These are phyloP conservation scores for Fusarium lyarnte DNA, from an alignment of 2,329 filamentous ascomycete species.

Conservation along the genomic window DNA sequence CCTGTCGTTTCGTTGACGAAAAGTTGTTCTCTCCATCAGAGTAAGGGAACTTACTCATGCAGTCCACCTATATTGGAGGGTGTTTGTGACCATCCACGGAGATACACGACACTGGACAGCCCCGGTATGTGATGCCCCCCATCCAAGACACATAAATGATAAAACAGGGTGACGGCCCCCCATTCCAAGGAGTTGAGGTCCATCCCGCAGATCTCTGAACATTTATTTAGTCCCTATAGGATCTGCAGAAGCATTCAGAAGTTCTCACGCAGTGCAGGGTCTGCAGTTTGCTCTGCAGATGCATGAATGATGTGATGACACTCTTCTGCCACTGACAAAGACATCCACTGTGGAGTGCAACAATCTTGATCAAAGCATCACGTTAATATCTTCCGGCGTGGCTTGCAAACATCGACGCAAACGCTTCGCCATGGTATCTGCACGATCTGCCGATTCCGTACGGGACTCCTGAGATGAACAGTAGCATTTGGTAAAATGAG, in stretches of 20 bases:
- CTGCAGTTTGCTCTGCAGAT: neutral
- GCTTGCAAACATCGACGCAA: neutral
- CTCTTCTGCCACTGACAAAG: neutral
- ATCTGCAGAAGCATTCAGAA: accelerated
- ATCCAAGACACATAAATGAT: neutral
- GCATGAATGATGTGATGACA: too few species aligned
- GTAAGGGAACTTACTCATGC: accelerated
- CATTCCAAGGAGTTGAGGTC: accelerated
- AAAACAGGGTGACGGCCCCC: neutral
- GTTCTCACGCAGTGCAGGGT: neutral
- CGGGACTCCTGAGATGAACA: neutral
- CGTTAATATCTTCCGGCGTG: accelerated
- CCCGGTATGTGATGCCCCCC: neutral
- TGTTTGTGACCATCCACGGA: neutral
- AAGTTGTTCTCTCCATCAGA: neutral
- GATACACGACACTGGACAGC: accelerated
- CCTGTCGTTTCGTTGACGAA: accelerated
- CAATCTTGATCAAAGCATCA: neutral
- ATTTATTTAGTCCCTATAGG: neutral
- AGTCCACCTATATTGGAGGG: neutral
- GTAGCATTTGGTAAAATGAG: neutral
- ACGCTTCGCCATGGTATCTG: neutral
- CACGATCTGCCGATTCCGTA: neutral
- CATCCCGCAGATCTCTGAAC: neutral
- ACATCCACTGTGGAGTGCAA: neutral